Evolutionary conservation across 2,329 filamentous ascomycete species (phyloP), one percentile per base, ranked within the genome.

Genomic region (Aschersonia sp.): DNA sequence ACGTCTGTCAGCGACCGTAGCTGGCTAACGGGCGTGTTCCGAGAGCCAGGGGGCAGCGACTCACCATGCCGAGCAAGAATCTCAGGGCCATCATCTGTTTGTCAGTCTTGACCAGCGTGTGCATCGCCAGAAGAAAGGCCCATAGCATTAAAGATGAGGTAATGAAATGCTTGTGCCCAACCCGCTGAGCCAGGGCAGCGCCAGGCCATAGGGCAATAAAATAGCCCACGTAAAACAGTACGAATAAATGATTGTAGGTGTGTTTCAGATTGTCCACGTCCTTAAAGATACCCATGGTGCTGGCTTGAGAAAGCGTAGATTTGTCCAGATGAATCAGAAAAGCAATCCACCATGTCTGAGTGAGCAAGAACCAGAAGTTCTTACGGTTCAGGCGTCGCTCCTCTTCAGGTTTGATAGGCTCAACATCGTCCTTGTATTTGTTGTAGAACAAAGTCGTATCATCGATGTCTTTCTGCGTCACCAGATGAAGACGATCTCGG

Each of bases 291-390:
- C 55, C 55, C 54, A 57, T 57, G 41, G 53, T 54, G 42, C 52
- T 55, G 35, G 55, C 55, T 43, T 53, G 51, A 2, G 53, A 53
- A 2, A 57, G 52, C 0, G 55, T 57, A 14, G 55, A 57, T 44
- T 57, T 56, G 51, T 57, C 55, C 5, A 57, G 47, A 45, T 57
- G 55, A 44, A 57, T 57, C n/a, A 57, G 46, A 43, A 57, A 57
- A 29, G 53, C 52, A 7, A 55, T 46, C 51, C 53, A 55, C 53
- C 53, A 55, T 5, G 55, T 57, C 50, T 57, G 55, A 12, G 40
- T 44, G 9, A 57, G 41, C 6, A 57, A 49, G 42, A 52, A 55
- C 55, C 55, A 57, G 41, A 57, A 56, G 51, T 56, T 56, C 41
- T 53, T 55, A 44, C 49, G 53, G 39, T 46, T 51, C 14, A 57